Base-by-base conservation (phyloP, 176 grass and related monocot species). In the Avena eriantha region DNA sequence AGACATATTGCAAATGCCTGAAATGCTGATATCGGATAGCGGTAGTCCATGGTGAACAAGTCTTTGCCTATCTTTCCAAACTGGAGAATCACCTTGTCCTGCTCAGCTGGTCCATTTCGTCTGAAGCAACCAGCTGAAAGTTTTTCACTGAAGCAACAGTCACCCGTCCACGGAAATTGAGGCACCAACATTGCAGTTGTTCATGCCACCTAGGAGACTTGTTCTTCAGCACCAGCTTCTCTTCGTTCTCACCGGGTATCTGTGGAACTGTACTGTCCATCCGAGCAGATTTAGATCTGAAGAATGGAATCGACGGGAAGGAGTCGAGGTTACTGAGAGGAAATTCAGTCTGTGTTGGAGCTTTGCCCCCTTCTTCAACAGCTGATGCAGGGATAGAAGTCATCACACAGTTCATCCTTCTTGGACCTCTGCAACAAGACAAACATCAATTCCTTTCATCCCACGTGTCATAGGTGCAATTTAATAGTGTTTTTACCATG, bases 141-240 rank as follows among this genome's bases (percentile, higher is more conserved):
- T 99, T 99, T 91, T 99, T 99, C 45, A 99, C 97, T 0, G 97
- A 99, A 22, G 97, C 97, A 59, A 99, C 97, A 48, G 97, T 99
- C 45, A 99, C 97, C 2, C 97, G 94, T 43, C 97, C 97, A 83
- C 63, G 86, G 78, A 99, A 99, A 86, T 99, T 99, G 63, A 99
- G 85, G 85, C 97, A 99, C 97, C 97, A 99, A 82, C 97, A 99
- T 61, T 99, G 97, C 78, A 99, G 87, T 61, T 99, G 97, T 72
- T 93, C 97, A 47, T 99, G 97, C 97, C 97, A 99, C 71, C 97
- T 92, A 74, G 97, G 97, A 81, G 90, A 92, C 80, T 99, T 99
- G 76, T 96, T 99, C 85, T 96, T 99, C 78, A 98, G 79, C 10
- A 93, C 83, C 60, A 99, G 36, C 34, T 91, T 91, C 21, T 74